These are phyloP conservation scores for Blastobotrys elegans DNA, from an alignment of 1,139 yeast species.

Conservation along the genomic window DNA sequence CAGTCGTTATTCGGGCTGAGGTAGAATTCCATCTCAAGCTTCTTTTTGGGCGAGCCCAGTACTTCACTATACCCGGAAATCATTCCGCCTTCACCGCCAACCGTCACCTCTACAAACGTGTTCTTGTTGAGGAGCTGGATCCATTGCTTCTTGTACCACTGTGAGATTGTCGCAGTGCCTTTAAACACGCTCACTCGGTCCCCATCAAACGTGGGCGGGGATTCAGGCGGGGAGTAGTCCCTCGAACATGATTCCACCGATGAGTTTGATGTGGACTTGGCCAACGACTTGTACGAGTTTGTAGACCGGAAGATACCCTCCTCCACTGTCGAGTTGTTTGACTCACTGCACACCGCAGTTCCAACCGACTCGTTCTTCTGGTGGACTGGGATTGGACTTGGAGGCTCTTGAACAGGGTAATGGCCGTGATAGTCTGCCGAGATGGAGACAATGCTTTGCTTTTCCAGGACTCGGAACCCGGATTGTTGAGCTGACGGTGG, in stretches of 20 bases:
- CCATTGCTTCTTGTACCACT: conserved; percentile 24
- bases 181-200: conserved; percentile 15
- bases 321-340: conserved; percentile 20
- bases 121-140: conserved; percentile 17
- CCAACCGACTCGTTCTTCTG: conserved; percentile 7
- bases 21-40: conserved; percentile 15
- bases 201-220: neutral
- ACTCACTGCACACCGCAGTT: conserved; percentile 18
- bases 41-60: neutral
- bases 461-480: conserved; percentile 2
- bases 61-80: conserved; percentile 14
- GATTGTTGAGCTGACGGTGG: conserved; percentile 2
- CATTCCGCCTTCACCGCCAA: conserved; percentile 24
- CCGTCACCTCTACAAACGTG: conserved; percentile 20
- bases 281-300: conserved; percentile 3
- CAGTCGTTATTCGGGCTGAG: conserved; percentile 21
- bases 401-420: neutral
- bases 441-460: neutral
- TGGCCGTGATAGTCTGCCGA: conserved; percentile 2
- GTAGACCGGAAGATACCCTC: conserved; percentile 7
- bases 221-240: conserved; percentile 6
- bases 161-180: conserved; percentile 21
- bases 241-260: neutral
- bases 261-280: conserved; percentile 4
- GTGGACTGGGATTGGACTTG: neutral